A percentile compares a stretch with the other conserved stretches of the same genome.
Conservation (phyloP, 1,139 yeast species). For the Candida tetrigidarum region DNA sequence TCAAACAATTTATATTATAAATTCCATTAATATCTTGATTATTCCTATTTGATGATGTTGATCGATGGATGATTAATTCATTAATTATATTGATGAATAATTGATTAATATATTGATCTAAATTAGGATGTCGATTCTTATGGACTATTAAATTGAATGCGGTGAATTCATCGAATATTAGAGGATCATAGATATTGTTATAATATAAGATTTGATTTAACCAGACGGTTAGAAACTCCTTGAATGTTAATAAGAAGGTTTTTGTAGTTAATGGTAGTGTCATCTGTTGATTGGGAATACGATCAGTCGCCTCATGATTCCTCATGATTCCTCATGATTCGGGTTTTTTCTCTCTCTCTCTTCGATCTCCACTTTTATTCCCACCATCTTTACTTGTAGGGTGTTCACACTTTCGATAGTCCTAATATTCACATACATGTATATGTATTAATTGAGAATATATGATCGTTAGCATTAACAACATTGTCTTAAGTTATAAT, state of each 20-base stretch:
- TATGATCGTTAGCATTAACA: no score
- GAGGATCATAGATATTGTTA: conserved; percentile 46
- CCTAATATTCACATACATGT: no score
- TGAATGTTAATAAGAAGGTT: conserved; percentile 33
- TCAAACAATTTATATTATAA: conserved; percentile 15
- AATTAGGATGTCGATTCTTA: conserved; percentile 47
- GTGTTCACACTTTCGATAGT: no score
- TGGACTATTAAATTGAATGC: conserved; percentile 46
- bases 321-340: no score
- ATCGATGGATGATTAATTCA: conserved; percentile 15
- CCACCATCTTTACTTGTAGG: not conserved
- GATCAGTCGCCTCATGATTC: not conserved
- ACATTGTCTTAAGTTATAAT: no score
- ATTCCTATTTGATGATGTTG: no score
- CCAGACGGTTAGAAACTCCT: conserved; percentile 47
- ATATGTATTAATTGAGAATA: no score
- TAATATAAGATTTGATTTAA: conserved; percentile 51
- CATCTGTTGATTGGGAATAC: not conserved
- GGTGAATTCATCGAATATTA: conserved; percentile 38
- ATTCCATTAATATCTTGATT: conserved; percentile 14
- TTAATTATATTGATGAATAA: conserved; percentile 23
- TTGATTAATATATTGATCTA: conserved; percentile 39
- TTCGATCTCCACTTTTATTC: not conserved
- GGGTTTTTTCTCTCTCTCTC: not conserved
- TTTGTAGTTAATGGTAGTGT: conserved; percentile 27